A percentile compares a stretch with the other conserved stretches of the same genome.
These are phyloP conservation scores for Daedaleopsis sinensis DNA, from an alignment of 768 basidiomycete genomes.

Conservation along the genomic window DNA sequence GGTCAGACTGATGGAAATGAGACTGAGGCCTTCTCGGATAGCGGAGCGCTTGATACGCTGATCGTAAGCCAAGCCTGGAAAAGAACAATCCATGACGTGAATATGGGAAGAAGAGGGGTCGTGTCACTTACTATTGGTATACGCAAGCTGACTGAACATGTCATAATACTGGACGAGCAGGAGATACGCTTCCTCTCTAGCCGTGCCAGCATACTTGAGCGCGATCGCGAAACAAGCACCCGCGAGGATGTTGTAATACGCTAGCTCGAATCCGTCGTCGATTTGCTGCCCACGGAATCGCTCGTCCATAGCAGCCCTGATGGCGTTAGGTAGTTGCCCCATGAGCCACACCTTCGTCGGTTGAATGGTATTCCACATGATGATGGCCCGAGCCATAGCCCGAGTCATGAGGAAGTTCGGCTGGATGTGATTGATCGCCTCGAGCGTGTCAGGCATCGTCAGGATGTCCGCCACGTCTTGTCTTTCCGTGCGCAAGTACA, in stretches of 20 bases:
- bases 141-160: constrained; percentile 70
- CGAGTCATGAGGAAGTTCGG: constrained; percentile 87
- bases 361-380: constrained; percentile 83
- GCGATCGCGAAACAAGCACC: constrained; percentile 92
- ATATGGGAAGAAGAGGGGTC: background rate
- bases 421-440: constrained; percentile 82
- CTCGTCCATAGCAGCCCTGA: constrained; percentile 62
- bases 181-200: constrained; percentile 84
- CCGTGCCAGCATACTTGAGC: constrained; percentile 93
- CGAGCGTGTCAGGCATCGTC: constrained; percentile 77
- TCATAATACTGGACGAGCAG: constrained; percentile 85
- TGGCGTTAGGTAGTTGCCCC: constrained; percentile 68
- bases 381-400: constrained; percentile 73
- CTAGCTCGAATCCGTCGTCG: constrained; percentile 80
- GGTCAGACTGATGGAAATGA: constrained; percentile 83
- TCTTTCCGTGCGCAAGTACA: constrained; percentile 88
- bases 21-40: constrained; percentile 83
- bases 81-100: constrained; percentile 3
- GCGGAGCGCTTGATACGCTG: constrained; percentile 87
- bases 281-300: constrained; percentile 48
- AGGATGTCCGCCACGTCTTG: constrained; percentile 87
- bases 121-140: constrained; percentile 59
- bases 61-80: constrained; percentile 75
- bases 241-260: constrained; percentile 89
- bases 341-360: constrained; percentile 77